Evolutionary conservation across 164 flowering plant genomes (phyloP).

Genomic region (Malania oleifera): DNA sequence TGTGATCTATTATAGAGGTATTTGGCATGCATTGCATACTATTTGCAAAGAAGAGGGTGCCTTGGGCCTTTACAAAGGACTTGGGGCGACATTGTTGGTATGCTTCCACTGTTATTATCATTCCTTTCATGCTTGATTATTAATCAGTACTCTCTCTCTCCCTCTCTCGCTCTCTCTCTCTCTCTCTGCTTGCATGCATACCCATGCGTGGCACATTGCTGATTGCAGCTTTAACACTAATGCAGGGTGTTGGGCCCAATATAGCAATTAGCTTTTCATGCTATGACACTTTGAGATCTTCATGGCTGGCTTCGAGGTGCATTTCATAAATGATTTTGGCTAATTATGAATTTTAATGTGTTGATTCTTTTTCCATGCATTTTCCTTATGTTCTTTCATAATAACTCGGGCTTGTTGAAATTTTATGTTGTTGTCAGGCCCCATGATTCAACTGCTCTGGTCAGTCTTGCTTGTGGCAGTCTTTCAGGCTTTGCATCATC

Average conservation of each 20-base stretch:
- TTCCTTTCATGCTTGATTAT: background rate
- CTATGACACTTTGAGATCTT: conserved; percentile 56
- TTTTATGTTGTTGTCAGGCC: conserved; percentile 30
- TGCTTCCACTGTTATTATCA: conserved; percentile 2
- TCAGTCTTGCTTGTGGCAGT: conserved; percentile 74
- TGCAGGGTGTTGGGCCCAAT: conserved; percentile 71
- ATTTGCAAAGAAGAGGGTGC: conserved; percentile 51
- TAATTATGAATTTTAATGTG: background rate
- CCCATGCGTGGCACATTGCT: background rate
- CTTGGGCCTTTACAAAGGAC: conserved; percentile 56
- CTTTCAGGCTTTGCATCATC: conserved; percentile 77
- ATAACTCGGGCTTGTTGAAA: background rate
- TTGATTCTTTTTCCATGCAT: background rate
- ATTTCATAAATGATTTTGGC: background rate
- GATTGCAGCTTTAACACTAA: conserved; percentile 1
- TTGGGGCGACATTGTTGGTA: conserved; percentile 65
- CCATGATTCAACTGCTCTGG: conserved; percentile 49
- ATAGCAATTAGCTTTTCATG: conserved; percentile 68
- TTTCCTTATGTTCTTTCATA: conserved; percentile 5
- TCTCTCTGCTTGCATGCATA: background rate
- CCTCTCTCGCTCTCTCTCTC: background rate
- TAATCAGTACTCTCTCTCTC: no score
- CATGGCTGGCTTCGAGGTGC: conserved; percentile 52
- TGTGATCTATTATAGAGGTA: conserved; percentile 56
- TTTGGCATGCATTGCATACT: conserved; percentile 50